Evolutionary conservation across 1,284 basidiomycete genomes (phyloP), one percentile per base, ranked within the genome.

Genomic region (Ustilago xerochloae): DNA sequence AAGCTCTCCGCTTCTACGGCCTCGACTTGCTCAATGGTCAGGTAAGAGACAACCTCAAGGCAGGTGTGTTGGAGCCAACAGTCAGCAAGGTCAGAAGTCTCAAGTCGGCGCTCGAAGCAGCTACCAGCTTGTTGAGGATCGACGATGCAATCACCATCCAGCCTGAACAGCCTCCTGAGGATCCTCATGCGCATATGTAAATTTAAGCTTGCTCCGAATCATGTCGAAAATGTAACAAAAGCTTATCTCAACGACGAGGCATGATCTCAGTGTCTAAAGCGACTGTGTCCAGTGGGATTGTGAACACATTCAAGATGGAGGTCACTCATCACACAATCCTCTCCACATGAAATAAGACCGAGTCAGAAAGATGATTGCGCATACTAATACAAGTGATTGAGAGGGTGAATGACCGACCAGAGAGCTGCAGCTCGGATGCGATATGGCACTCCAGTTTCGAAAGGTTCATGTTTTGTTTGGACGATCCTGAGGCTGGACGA

Each of bases 31-130:
- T 97, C 82, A 92, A 94, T 81, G 97, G 97, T 39, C 90, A 95
- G 83, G 93, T 98, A 39, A 88, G 95, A 58, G 97, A 99, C 86
- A 99, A 99, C 83, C 90, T 97, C 57, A 87, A 90, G 56, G 93
- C 94, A 9, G 97, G 97, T 43, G 90, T 99, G 24, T 87, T 99
- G 54, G 97, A 99, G 86, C 97, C 97, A 2, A 97, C 95, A 6
- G 89, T 99, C 85, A 93, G 92, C 88, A 99, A 99, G 87, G 92
- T 99, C 73, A 92, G 93, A 86, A 95, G 92, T 84, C 86, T 99
- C 85, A 99, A 99, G 88, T 93, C 91, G 52, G 95, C 95, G 20
- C 93, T 97, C 75, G 97, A 99, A 86, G 96, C 97, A 15, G 94
- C 96, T 9, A 95, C 97, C 29, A 93, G 93, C 67, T 86, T 99